Conservation (phyloP, 371 early-diverging fungal genomes). For the Mucor plumbeus region DNA sequence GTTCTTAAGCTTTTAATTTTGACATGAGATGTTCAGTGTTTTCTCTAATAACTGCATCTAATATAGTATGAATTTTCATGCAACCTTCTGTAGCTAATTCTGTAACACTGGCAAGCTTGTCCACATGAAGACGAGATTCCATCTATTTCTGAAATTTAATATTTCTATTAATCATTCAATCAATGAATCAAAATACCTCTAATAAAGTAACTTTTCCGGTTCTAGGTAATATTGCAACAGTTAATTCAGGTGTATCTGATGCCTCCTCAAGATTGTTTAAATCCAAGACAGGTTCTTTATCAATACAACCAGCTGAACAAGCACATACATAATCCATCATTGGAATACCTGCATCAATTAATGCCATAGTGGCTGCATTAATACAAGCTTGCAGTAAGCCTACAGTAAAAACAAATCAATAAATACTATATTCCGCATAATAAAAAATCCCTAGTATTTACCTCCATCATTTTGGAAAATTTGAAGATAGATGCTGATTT, state of each 20-base stretch:
- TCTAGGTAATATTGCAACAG: conserved; percentile 87
- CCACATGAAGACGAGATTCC: conserved; percentile 88
- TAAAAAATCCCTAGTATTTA: neutral
- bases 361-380: conserved; percentile 93
- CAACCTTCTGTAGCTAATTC: conserved; percentile 85
- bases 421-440: neutral
- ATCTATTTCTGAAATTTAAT: conserved; percentile 50
- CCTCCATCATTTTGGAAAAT: conserved; percentile 94
- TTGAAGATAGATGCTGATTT: conserved; percentile 92
- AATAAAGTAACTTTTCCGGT: conserved; percentile 81
- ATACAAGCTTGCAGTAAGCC: conserved; percentile 81
- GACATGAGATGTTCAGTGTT: conserved; percentile 55
- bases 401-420: conserved; percentile 12
- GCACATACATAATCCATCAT: conserved; percentile 95
- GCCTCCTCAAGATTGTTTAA: conserved; percentile 90
- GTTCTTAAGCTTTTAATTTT: conserved; percentile 42
- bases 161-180: neutral
- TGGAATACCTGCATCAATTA: conserved; percentile 98
- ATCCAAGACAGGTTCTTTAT: conserved; percentile 83
- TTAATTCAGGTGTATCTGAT: conserved; percentile 86
- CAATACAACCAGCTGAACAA: conserved; percentile 91
- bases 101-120: conserved; percentile 80
- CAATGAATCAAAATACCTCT: conserved; percentile 42
- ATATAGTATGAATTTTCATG: conserved; percentile 72
- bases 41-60: conserved; percentile 80